Conservation (phyloP, 192 early-diverging fungal species). For the Pilaira anomala region DNA sequence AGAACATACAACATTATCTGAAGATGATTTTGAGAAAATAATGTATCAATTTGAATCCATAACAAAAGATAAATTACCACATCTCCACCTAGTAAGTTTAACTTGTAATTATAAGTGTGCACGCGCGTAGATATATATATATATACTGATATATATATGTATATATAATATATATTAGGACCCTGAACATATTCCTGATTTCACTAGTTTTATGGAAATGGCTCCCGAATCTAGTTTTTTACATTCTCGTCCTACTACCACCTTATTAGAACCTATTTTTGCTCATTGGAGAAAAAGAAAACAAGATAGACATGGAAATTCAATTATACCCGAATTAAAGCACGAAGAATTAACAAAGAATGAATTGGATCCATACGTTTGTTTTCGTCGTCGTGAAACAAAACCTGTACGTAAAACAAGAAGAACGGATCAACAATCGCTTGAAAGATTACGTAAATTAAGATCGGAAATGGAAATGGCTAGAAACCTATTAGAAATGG, state of each 20-base stretch:
- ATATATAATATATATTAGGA: constrained; percentile 15
- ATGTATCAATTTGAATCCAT: constrained; percentile 69
- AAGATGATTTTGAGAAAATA: constrained; percentile 68
- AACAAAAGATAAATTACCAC: constrained; percentile 48
- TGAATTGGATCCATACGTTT: constrained; percentile 82
- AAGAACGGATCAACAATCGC: constrained; percentile 65
- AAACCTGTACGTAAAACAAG: constrained; percentile 71
- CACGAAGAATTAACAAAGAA: constrained; percentile 49
- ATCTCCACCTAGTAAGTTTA: constrained; percentile 30
- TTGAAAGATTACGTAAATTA: constrained; percentile 70
- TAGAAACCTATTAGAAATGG: constrained; percentile 65
- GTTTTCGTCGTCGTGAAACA: constrained; percentile 83
- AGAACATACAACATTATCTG: constrained; percentile 34
- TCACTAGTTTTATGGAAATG: constrained; percentile 17
- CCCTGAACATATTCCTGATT: constrained; percentile 32
- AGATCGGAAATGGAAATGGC: constrained; percentile 65
- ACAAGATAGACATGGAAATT: constrained; percentile 14
- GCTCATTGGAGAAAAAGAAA: constrained; percentile 31
- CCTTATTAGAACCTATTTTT: constrained; percentile 19
- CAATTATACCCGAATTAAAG: constrained; percentile 38
- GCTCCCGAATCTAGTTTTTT: constrained; percentile 9
- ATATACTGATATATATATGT: not conserved
- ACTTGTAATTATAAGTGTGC: not conserved
- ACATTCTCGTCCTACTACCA: not conserved
- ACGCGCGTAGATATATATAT: not conserved